Base-by-base conservation (phyloP, 2,329 filamentous ascomycete genomes). In the Lasiodiplodia gonubiensis region DNA sequence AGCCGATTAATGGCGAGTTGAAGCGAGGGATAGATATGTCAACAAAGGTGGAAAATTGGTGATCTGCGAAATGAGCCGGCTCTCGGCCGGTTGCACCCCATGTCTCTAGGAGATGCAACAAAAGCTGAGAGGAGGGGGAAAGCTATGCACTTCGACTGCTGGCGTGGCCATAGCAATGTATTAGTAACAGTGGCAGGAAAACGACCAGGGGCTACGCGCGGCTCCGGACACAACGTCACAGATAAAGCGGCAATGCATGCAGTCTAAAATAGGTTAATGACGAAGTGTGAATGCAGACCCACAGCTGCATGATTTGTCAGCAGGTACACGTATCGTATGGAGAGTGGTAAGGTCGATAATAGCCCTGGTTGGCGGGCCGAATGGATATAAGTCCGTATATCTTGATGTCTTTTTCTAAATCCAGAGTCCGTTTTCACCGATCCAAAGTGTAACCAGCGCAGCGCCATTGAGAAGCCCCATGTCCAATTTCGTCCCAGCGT, bases 391-490 rank as follows among this genome's bases (percentile, higher is more conserved):
- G 30, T n/a, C 27, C 37, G 3, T 46, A 39, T 21, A 48, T 48
- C 39, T 18, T 49, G 39, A 48, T n/a, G 25, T 48, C 57, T 60
- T 60, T 60, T 42, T 60, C 39, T 60, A 21, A 48, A 49, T 33
- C 46, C 57, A 27, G 30, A 48, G 14, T 25, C 25, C 10, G 21
- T 48, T 60, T 60, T 60, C 39, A 35, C 46, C 25, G n/a, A 33
- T 18, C 21, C 25, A 18, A 49, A 42, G 39, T 18, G 57, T 42
- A 60, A 23, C 57, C 57, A 60, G 57, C 39, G 57, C 57, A 60
- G 39, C 57, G 30, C 39, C 39, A 8, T 25, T 18, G 21, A 16
- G 23, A 42, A 48, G 11, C 35, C 57, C 39, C 39, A 27, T 21
- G 18, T 25, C 57, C 57, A 48, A n/a, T 49, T 42, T 35, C 18